Percentiles rank a stretch among this genome's conserved stretches.
These are phyloP conservation scores for Collybia mongolica DNA, from an alignment of 768 basidiomycete species.

Conservation along the genomic window DNA sequence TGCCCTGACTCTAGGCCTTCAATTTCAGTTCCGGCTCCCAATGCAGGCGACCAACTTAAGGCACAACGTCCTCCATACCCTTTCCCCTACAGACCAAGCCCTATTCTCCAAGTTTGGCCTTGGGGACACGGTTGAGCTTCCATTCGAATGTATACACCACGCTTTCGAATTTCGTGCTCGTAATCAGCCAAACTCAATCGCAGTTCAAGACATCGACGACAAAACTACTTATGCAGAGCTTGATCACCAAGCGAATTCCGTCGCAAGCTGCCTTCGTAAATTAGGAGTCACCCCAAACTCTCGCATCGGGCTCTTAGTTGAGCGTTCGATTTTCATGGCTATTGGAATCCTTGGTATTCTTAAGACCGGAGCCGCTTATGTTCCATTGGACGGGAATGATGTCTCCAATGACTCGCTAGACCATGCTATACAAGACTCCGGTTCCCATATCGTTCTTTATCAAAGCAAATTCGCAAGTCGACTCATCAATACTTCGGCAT, in stretches of 20 bases:
- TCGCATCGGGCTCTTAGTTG: constrained; percentile 52
- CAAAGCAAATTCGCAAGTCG: constrained; percentile 39
- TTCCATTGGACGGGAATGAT: constrained; percentile 56
- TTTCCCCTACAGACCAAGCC: constrained; percentile 38
- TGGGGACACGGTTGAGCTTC: constrained; percentile 31
- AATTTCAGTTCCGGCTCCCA: too few relatives aligned
- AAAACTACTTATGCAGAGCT: constrained; percentile 50
- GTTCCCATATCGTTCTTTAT: constrained; percentile 38
- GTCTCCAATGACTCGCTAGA: constrained; percentile 51
- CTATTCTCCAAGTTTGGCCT: constrained; percentile 46
- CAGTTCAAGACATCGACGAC: constrained; percentile 48
- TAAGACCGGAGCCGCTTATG: constrained; percentile 57
- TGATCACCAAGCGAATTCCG: constrained; percentile 42
- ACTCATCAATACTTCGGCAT: constrained; percentile 23
- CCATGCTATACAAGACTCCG: constrained; percentile 48
- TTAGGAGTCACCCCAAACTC: constrained; percentile 43
- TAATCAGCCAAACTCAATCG: constrained; percentile 37
- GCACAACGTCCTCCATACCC: constrained; percentile 10
- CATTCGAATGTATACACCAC: constrained; percentile 52
- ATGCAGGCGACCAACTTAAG: too few relatives aligned
- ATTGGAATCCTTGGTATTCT: constrained; percentile 52
- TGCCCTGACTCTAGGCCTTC: too few relatives aligned
- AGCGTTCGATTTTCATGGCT: constrained; percentile 52
- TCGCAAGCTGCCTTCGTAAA: constrained; percentile 41
- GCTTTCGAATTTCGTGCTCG: constrained; percentile 51